Conservation (phyloP, 202 grass and related monocot species). For the Panicum hallii region DNA sequence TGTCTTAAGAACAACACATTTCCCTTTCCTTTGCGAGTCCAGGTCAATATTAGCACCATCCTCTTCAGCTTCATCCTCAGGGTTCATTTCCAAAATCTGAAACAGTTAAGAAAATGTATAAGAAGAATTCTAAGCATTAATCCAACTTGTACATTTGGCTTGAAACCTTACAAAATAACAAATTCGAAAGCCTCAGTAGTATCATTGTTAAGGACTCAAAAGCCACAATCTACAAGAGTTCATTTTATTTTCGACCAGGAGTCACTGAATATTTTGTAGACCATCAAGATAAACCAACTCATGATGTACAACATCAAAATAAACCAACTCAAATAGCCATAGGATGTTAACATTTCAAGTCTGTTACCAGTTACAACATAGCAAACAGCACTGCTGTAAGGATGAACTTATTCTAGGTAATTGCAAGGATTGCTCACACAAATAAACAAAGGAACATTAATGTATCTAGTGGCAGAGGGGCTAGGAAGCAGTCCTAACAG, state of each 20-base stretch:
- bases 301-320: neutral
- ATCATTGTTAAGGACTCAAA: neutral
- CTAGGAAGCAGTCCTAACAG: neutral
- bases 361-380: neutral
- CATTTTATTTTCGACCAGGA: neutral
- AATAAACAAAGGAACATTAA: neutral
- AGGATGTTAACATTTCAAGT: neutral
- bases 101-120: conserved; percentile 36
- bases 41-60: conserved; percentile 96
- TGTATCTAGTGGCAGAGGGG: neutral
- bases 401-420: neutral
- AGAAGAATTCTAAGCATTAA: neutral
- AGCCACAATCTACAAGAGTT: neutral
- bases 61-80: conserved; percentile 94
- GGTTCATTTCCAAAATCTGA: conserved; percentile 97
- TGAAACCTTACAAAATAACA: neutral
- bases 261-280: neutral
- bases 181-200: neutral
- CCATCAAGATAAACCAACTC: neutral
- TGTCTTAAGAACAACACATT: conserved; percentile 95
- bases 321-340: neutral
- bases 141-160: neutral
- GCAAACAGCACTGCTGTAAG: neutral
- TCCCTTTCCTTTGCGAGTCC: conserved; percentile 88
- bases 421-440: neutral